A percentile compares a stretch with the other conserved stretches of the same genome.
Conservation (phyloP, 352 stramenopile species). For the Phytophthora kernoviae region DNA sequence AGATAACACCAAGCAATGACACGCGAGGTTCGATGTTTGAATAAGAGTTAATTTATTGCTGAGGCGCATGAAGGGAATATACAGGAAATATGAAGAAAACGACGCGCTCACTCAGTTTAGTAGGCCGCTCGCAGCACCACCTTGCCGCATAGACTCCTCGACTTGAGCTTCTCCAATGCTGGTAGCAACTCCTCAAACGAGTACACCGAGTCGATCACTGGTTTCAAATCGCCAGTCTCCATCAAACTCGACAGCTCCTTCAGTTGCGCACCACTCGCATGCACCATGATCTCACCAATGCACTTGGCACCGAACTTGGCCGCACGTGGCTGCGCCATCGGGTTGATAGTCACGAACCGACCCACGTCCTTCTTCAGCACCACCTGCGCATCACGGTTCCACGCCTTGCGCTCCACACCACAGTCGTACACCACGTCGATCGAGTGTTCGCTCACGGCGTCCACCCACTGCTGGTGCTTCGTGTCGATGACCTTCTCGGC, state of each 20-base stretch:
- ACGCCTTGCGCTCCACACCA: conserved; percentile 32
- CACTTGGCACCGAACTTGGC: conserved; percentile 44
- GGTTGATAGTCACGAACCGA: conserved; percentile 33
- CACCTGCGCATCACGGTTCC: conserved; percentile 34
- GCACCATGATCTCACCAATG: conserved; percentile 32
- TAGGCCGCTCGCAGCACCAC: conserved; percentile 45
- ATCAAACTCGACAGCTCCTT: conserved; percentile 41
- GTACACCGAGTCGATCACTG: conserved; percentile 38
- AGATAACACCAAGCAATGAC: background rate
- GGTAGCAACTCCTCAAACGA: conserved; percentile 45
- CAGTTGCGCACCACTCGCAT: conserved; percentile 37
- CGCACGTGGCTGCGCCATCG: conserved; percentile 38
- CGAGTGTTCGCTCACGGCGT: conserved; percentile 39
- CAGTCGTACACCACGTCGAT: conserved; percentile 48
- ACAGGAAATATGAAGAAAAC: background rate
- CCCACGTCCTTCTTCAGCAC: conserved; percentile 37
- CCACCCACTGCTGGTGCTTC: conserved; percentile 43
- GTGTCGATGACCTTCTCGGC: conserved; percentile 64
- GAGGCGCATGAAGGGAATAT: conserved; percentile 44
- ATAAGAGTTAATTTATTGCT: background rate
- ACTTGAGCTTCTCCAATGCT: conserved; percentile 45
- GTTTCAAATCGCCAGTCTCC: conserved; percentile 26
- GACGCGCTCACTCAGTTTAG: conserved; percentile 8
- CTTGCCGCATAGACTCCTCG: conserved; percentile 49
- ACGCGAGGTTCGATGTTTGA: background rate